Evolutionary conservation across 2,329 filamentous ascomycete species (phyloP), one percentile per base, ranked within the genome.

Genomic region (Cercospora janseana): DNA sequence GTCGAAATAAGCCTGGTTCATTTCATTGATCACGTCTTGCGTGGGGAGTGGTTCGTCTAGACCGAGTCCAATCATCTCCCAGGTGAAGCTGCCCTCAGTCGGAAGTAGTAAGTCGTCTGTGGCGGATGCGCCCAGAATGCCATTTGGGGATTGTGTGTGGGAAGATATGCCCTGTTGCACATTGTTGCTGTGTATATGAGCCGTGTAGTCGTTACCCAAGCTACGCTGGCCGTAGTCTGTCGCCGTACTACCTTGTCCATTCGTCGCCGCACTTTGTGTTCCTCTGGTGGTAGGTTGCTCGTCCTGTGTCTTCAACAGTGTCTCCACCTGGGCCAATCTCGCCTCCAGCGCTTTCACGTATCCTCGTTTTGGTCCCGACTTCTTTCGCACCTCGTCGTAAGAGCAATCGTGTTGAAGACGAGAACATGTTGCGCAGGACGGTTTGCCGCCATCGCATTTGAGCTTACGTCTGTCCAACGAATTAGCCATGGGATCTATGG

Each of bases 281-380:
- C n/a, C n/a, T n/a, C n/a, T n/a, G n/a, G 13, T 10, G 10, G n/a
- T 41, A 9, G 54, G 46, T 23, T 29, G 40, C 9, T 67, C 66
- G 47, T 66, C 64, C 37, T 94, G 86, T 4, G 82, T 88, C 72
- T 92, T 94, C 54, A 96, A 75, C 49, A 96, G 74, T 1, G 87
- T 93, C 75, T 96, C 92, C 48, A 97, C 91, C 78, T 96, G 91
- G 54, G 61, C 62, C 65, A 98, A 73, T 68, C 93, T 82, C 68
- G 94, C 91, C 71, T 97, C 93, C 60, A 97, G 73, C 52, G 90
- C 86, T 75, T 95, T 95, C 55, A 95, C 91, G 67, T 96, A 95
- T 62, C 91, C 91, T 66, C 91, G 80, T 75, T 95, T 95, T 2
- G 91, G 91, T 2, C 91, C 91, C 68, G 90, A 95, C 80, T 95